phyloP scores from a whole-genome alignment of 306 rosid species.

The Lathyrus aphaca region DNA sequence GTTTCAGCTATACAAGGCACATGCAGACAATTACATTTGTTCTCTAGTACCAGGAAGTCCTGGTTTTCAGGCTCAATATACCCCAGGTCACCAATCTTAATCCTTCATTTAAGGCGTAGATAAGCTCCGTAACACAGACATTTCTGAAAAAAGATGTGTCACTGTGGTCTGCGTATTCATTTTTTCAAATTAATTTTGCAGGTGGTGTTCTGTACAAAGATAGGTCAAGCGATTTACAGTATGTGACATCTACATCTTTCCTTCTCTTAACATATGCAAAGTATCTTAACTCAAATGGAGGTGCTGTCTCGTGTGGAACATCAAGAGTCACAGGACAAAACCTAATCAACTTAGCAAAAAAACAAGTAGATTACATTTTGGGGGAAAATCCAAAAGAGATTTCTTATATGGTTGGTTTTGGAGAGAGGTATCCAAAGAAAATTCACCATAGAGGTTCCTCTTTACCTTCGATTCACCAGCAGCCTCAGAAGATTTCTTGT shows the following conservation, averaged over 20 bases:
- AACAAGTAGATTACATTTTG: conserved; percentile 81
- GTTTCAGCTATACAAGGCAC: conserved; percentile 70
- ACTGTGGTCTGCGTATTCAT: no score
- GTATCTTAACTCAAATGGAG: conserved; percentile 53
- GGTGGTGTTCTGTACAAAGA: conserved; percentile 77
- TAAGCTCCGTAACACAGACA: no score
- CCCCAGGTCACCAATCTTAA: conserved; percentile 60
- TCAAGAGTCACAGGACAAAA: conserved; percentile 50
- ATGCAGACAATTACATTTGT: conserved; percentile 80
- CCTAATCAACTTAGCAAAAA: conserved; percentile 58
- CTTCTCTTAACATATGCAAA: conserved; percentile 67
- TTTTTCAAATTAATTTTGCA: conserved; percentile 22
- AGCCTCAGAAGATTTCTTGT: conserved; percentile 53
- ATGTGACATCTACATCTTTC: conserved; percentile 68
- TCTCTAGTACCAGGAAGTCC: conserved; percentile 71
- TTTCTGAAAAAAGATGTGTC: no score
- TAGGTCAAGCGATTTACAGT: conserved; percentile 85
- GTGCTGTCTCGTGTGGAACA: conserved; percentile 50
- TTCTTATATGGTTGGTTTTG: conserved; percentile 91
- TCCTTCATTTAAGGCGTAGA: background rate
- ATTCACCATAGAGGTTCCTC: conserved; percentile 88
- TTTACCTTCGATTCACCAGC: conserved; percentile 57
- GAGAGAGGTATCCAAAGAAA: conserved; percentile 62
- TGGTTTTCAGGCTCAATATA: conserved; percentile 69
- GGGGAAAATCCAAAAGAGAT: conserved; percentile 72